Evolutionary conservation across 495 filamentous ascomycete species (phyloP), one percentile per base, ranked within the genome.

Genomic region (Trypethelium eluteriae): DNA sequence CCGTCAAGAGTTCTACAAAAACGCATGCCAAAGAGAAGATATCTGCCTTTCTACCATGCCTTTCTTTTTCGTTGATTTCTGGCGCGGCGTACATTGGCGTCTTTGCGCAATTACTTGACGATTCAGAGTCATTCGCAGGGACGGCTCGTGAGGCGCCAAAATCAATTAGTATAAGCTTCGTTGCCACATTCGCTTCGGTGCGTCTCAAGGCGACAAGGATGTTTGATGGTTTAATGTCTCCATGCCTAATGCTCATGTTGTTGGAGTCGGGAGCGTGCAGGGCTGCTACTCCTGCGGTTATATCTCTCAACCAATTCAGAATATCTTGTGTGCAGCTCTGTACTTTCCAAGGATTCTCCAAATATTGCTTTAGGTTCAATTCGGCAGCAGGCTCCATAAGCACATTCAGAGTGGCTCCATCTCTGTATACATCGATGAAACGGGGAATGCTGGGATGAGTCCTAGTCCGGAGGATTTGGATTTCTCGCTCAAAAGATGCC

Each of bases 371-470:
- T 14, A 59, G 53, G 36, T 59, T 59, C 25, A 59, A n/a, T 4
- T 59, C 53, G 53, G 53, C 53, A 2, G 53, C 53, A 59, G 53
- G 53, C 18, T 59, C 5, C 53, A 59, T 59, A 18, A 59, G 53
- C 6, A 59, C 2, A 18, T 59, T 59, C 5, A 59, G 53, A 59
- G 53, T 35, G 7, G 32, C 34, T 18, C 6, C 53, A 7, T 59
- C 6, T 10, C 34, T 32, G 14, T 59, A 59, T 7, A 6, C 7
- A 59, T 18, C 32, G 18, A 59, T 59, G 7, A 59, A 18, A 9
- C 32, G 53, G 34, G 53, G 53, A 36, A 59, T 59, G 32, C 36
- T 59, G 34, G 25, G 53, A 59, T 59, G 53, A 59, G 18, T n/a
- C 18, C 53, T 34, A 36, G n/a, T 59, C 14, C 18, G 34, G 11